These are phyloP conservation scores for Passiflora organensis DNA, from an alignment of 345 rosid genomes.

Conservation along the genomic window DNA sequence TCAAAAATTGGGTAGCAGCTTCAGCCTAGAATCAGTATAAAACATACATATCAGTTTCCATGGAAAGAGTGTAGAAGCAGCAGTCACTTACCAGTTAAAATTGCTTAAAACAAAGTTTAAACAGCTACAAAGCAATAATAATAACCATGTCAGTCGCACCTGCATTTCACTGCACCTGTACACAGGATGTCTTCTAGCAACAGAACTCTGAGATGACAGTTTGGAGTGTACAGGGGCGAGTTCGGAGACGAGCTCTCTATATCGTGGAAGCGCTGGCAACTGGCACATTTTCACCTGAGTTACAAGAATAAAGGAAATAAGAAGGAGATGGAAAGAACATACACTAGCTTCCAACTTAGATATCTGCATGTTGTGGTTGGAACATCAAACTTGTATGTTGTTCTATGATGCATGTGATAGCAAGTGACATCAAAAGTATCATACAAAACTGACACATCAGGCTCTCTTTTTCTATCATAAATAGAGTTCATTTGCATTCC, in stretches of 20 bases:
- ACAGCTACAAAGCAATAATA: too few relatives aligned
- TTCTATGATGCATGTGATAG: too few relatives aligned
- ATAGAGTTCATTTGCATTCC: not conserved
- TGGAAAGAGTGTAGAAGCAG: not conserved
- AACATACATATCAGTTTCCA: not conserved
- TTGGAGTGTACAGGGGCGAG: slow-evolving; percentile 68
- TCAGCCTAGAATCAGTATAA: slow-evolving; percentile 34
- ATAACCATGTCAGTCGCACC: slow-evolving; percentile 48
- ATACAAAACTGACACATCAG: too few relatives aligned
- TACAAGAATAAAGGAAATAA: not conserved
- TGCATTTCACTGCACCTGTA: slow-evolving; percentile 79
- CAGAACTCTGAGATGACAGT: slow-evolving; percentile 48
- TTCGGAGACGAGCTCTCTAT: slow-evolving; percentile 63
- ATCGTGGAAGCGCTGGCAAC: slow-evolving; percentile 64
- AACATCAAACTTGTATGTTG: too few relatives aligned
- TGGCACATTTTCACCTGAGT: slow-evolving; percentile 48
- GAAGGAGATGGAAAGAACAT: not conserved
- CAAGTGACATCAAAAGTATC: too few relatives aligned
- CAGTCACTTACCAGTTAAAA: not conserved
- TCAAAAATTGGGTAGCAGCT: slow-evolving; percentile 66
- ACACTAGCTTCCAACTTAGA: not conserved
- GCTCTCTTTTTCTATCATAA: too few relatives aligned
- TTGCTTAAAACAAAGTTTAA: too few relatives aligned
- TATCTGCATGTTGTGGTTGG: not conserved
- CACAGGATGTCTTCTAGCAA: slow-evolving; percentile 71